These are phyloP conservation scores for Chrysanthemum lavandulifolium DNA, from an alignment of 129 eudicot genomes.

Conservation along the genomic window DNA sequence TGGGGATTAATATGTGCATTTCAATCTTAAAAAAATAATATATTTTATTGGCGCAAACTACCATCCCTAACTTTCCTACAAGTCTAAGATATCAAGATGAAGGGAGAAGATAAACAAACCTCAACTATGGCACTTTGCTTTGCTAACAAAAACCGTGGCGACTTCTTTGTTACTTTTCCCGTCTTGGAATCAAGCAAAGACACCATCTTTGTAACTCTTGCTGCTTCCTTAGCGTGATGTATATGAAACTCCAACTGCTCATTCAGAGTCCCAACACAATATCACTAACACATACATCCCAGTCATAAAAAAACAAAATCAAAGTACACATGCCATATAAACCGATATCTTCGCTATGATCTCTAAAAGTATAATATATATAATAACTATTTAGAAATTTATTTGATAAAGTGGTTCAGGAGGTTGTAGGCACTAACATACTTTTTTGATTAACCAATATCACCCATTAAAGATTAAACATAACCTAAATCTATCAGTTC, in stretches of 20 bases:
- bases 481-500: background rate
- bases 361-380: background rate
- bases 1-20: too few relatives aligned
- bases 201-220: constrained; percentile 65
- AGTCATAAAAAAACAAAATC: background rate
- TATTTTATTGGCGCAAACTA: too few relatives aligned
- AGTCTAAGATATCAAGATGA: background rate
- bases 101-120: constrained; percentile 45
- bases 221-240: constrained; percentile 89
- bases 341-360: background rate
- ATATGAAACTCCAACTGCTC: constrained; percentile 87
- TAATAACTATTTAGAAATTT: too few relatives aligned
- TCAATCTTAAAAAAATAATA: too few relatives aligned
- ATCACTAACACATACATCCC: background rate
- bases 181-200: constrained; percentile 93
- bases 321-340: background rate
- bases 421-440: background rate
- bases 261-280: constrained; percentile 14
- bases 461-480: background rate
- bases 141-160: constrained; percentile 77
- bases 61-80: too few relatives aligned
- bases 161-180: constrained; percentile 80
- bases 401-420: background rate
- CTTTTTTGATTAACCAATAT: background rate
- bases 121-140: constrained; percentile 91